Evolutionary conservation across 1,284 basidiomycete species (phyloP).

Genomic region (Trametes sp.): DNA sequence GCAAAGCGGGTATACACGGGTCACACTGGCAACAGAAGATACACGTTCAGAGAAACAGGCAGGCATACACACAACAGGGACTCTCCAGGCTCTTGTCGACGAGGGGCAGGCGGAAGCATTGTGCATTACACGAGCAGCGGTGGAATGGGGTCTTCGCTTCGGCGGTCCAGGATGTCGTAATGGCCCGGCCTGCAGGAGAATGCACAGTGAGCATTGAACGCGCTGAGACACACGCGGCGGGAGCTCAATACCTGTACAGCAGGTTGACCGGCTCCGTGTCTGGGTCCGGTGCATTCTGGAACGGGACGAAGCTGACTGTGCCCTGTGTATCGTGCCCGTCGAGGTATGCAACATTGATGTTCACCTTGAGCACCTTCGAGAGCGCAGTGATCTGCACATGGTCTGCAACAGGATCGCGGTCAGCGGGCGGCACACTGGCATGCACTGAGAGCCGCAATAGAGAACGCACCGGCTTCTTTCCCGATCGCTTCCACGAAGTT

Average conservation of each 20-base stretch:
- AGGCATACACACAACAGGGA: slow-evolving; percentile 5
- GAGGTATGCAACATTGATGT: slow-evolving; percentile 82
- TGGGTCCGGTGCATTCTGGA: slow-evolving; percentile 57
- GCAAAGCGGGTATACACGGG: slow-evolving; percentile 8
- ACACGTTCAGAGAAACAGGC: neutral
- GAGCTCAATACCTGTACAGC: slow-evolving; percentile 69
- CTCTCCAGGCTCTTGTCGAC: no score
- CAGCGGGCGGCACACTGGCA: neutral
- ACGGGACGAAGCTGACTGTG: slow-evolving; percentile 74
- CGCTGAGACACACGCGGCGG: slow-evolving; percentile 8
- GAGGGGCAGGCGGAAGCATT: neutral
- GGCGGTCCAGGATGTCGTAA: slow-evolving; percentile 46
- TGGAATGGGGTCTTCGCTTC: slow-evolving; percentile 34
- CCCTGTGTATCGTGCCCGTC: slow-evolving; percentile 57
- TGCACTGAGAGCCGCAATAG: neutral
- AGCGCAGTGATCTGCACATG: slow-evolving; percentile 87
- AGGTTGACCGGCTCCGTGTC: slow-evolving; percentile 61
- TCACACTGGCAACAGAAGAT: slow-evolving; percentile 5
- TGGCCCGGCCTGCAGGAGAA: slow-evolving; percentile 43
- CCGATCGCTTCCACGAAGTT: slow-evolving; percentile 82
- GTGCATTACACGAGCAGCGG: slow-evolving; percentile 22
- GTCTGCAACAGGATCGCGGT: slow-evolving; percentile 53
- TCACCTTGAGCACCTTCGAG: slow-evolving; percentile 70
- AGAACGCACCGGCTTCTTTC: slow-evolving; percentile 75
- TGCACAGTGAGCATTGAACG: slow-evolving; percentile 13